phyloP scores from a whole-genome alignment of 139 green algal genomes.

The Edaphochlamys debaryana region DNA sequence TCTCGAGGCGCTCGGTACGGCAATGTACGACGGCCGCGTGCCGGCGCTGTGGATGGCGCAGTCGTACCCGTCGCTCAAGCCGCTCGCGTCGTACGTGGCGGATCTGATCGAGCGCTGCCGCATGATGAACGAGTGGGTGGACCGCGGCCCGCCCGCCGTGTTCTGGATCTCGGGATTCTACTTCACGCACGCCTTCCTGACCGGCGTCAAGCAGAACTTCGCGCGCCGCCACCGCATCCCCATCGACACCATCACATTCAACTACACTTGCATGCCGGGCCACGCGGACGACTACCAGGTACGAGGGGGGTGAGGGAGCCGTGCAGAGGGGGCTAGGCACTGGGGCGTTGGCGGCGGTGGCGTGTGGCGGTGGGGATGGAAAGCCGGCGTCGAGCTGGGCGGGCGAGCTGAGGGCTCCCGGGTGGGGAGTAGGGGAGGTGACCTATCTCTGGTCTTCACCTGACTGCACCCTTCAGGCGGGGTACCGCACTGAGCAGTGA shows the following conservation, averaged over 20 bases:
- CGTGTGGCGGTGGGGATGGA: too few relatives aligned
- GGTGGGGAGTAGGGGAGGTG: too few relatives aligned
- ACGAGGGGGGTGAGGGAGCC: neutral
- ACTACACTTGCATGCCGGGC: conserved; percentile 57
- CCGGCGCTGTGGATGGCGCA: conserved; percentile 73
- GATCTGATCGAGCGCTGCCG: conserved; percentile 74
- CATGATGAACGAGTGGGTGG: conserved; percentile 76
- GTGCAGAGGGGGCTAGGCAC: too few relatives aligned
- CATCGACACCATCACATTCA: conserved; percentile 83
- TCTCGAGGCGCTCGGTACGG: conserved; percentile 66
- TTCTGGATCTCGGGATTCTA: conserved; percentile 90
- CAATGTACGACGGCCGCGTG: conserved; percentile 68
- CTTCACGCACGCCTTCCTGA: conserved; percentile 88
- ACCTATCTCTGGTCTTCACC: too few relatives aligned
- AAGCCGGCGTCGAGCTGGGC: too few relatives aligned
- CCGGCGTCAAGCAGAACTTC: conserved; percentile 85
- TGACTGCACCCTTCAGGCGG: too few relatives aligned
- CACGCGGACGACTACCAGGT: conserved; percentile 16
- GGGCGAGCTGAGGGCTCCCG: too few relatives aligned
- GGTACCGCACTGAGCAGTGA: too few relatives aligned
- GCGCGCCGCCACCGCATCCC: conserved; percentile 73
- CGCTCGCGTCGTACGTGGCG: conserved; percentile 74
- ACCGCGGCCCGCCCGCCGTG: conserved; percentile 67
- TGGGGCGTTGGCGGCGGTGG: neutral
- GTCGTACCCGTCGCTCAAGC: conserved; percentile 80